Conservation (phyloP, 2,329 filamentous ascomycete genomes). For the Penicillium rolfsii region DNA sequence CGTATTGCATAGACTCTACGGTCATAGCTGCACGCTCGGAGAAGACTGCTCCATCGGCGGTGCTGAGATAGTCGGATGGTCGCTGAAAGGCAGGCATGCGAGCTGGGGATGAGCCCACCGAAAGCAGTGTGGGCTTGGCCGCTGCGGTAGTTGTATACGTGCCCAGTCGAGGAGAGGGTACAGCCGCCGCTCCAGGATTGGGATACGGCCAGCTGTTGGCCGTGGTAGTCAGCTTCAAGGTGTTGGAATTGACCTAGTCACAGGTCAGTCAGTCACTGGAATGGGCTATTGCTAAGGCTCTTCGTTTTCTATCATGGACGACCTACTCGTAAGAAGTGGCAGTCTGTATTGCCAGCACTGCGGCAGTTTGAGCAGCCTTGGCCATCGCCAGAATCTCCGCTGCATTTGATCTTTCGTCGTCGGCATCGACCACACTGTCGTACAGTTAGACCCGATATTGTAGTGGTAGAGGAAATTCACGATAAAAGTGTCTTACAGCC, state of each 20-base stretch:
- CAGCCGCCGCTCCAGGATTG: conserved; percentile 19
- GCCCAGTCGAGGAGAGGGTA: conserved; percentile 27
- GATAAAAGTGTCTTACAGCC: conserved; percentile 44
- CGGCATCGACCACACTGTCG: conserved; percentile 82
- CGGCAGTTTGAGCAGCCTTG: conserved; percentile 81
- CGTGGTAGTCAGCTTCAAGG: conserved; percentile 33
- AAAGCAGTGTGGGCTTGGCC: conserved; percentile 19
- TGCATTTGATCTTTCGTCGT: conserved; percentile 93
- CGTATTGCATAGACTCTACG: conserved; percentile 36
- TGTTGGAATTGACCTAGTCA: conserved; percentile 44
- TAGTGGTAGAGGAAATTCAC: neutral
- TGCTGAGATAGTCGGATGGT: conserved; percentile 30
- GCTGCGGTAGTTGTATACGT: conserved; percentile 23
- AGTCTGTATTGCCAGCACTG: conserved; percentile 66
- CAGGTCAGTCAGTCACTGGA: neutral
- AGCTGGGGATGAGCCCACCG: conserved; percentile 23
- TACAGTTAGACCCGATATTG: neutral
- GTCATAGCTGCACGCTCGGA: conserved; percentile 28
- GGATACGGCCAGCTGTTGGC: conserved; percentile 36
- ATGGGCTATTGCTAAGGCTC: neutral
- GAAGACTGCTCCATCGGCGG: conserved; percentile 26
- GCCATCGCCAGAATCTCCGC: conserved; percentile 78
- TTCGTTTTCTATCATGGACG: neutral
- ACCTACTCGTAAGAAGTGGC: conserved; percentile 77
- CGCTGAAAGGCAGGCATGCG: conserved; percentile 28